Conservation (phyloP, 441 rosid genomes). For the Adansonia rubrostipa region DNA sequence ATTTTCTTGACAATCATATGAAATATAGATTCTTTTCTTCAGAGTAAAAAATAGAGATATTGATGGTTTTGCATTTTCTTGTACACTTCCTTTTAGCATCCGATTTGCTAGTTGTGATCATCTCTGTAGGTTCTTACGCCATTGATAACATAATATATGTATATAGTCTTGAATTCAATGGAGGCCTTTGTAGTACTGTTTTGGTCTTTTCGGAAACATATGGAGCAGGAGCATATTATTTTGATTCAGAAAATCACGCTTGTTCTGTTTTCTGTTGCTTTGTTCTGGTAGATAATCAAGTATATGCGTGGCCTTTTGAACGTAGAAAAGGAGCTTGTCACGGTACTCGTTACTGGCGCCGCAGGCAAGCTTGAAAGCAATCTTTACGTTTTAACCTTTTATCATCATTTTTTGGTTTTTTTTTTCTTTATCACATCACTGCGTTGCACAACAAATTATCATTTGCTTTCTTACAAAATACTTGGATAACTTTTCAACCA, state of each 20-base stretch:
- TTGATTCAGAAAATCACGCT: conserved; percentile 59
- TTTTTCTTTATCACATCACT: too few species aligned
- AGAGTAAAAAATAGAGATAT: conserved; percentile 19
- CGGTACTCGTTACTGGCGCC: conserved; percentile 74
- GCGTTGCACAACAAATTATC: too few species aligned
- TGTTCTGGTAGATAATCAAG: conserved; percentile 61
- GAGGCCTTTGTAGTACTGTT: conserved; percentile 21
- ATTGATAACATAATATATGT: background rate
- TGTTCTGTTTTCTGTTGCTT: conserved; percentile 43
- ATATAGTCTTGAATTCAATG: conserved; percentile 21
- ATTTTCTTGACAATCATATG: background rate
- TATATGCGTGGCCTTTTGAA: conserved; percentile 61
- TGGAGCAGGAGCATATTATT: conserved; percentile 43
- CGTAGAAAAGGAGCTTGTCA: conserved; percentile 62
- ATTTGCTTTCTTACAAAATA: too few species aligned
- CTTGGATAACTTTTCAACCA: background rate
- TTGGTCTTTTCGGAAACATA: conserved; percentile 22
- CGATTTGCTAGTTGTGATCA: conserved; percentile 22
- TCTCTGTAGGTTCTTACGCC: conserved; percentile 25
- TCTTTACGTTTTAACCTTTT: background rate
- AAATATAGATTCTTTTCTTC: conserved; percentile 37
- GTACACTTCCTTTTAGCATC: conserved; percentile 35
- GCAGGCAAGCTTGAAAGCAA: conserved; percentile 55
- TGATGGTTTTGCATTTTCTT: conserved; percentile 15
- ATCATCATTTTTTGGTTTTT: background rate